Evolutionary conservation across 2,329 filamentous ascomycete genomes (phyloP), one percentile per base, ranked within the genome.

Genomic region (Fusarium sacchari): DNA sequence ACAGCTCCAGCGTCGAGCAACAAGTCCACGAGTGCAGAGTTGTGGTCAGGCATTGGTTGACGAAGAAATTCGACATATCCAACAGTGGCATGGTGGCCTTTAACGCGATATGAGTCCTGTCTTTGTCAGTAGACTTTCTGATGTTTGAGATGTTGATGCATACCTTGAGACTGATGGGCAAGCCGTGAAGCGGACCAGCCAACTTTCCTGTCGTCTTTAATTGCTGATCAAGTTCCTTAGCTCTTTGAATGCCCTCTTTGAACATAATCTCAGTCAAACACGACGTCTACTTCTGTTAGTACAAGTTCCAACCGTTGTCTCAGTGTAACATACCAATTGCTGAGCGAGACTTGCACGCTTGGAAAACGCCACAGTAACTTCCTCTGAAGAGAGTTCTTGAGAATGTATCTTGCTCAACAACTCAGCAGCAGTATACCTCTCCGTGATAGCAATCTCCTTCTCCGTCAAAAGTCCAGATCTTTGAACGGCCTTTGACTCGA

Each of bases 11-110:
- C 72, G 8, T 76, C 74, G 3, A 79, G 57, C 2, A 80, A 59
- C 7, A 80, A 40, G 7, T 80, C 53, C 0, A 80, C 78, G 5
- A 80, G 55, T 0, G 79, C 67, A 11, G 79, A 73, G 34, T 75
- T 78, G 13, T 59, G 52, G 6, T 72, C 61, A 2, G 75, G 75
- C 1, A 67, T 37, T 6, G 76, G 71, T 4, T 72, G 66, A 10
- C 71, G 73, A 9, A 80, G 64, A n/a, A 78, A 80, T 9, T 74
- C 69, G 24, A 79, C 63, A 15, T 77, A 73, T 15, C 79, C 79
- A 0, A 80, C 60, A 0, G 78, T 79, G 4, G 76, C 75, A 43
- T 75, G 46, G 8, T 76, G 67, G 0, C 76, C 79, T 46, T 71
- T 69, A 3, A 79, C 44, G 4, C 69, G 46, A 10, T 73, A 76